These are phyloP conservation scores for Lipomyces yamadae DNA, from an alignment of 805 yeast genomes.

Conservation along the genomic window DNA sequence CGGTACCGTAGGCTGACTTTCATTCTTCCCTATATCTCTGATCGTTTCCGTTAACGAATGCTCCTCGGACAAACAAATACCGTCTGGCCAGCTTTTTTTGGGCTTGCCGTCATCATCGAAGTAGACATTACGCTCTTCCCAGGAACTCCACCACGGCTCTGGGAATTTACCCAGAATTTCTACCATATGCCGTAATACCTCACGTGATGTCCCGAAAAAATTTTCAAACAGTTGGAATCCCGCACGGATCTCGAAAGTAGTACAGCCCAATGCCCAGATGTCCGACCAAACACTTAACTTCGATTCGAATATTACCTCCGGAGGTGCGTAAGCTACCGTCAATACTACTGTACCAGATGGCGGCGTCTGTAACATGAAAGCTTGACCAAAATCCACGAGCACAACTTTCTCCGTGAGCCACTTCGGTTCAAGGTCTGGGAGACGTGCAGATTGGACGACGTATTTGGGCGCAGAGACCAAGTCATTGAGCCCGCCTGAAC, in stretches of 20 bases:
- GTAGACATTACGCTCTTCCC: neutral
- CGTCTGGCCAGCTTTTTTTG: neutral
- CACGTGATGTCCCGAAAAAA: neutral
- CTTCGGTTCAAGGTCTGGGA: constrained; percentile 40
- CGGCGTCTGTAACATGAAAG: neutral
- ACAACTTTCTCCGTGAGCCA: neutral
- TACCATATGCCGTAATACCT: neutral
- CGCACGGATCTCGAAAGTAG: constrained; percentile 4
- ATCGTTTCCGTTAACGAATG: neutral
- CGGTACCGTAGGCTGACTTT: neutral
- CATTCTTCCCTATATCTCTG: neutral
- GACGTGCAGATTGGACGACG: constrained; percentile 25
- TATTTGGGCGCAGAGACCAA: constrained; percentile 43
- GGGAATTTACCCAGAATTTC: neutral
- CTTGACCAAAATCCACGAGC: neutral
- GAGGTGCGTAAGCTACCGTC: neutral
- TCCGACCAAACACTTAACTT: constrained; percentile 3
- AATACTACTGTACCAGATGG: neutral
- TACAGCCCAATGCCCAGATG: constrained; percentile 5
- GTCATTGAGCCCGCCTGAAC: constrained; percentile 52
- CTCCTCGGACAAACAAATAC: neutral
- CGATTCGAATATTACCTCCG: neutral
- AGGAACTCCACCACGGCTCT: constrained; percentile 11
- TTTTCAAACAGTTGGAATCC: constrained; percentile 1
- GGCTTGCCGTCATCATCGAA: constrained; percentile 2